phyloP scores from a whole-genome alignment of 1,284 basidiomycete species.

The Ganoderma leucocontextum region DNA sequence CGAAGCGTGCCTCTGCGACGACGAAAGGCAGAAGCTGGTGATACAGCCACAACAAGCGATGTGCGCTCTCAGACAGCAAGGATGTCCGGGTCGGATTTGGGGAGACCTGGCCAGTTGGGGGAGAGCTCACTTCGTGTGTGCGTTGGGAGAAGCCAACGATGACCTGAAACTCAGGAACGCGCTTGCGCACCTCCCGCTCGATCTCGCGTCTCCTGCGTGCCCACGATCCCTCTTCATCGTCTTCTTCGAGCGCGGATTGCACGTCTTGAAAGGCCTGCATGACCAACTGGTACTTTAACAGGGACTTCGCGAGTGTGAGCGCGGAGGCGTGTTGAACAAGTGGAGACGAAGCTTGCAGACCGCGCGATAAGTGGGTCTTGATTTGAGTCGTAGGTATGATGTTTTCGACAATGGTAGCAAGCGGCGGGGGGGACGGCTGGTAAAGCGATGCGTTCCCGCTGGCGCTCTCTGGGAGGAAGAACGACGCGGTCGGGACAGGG shows the following conservation, averaged over 20 bases:
- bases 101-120: conserved; percentile 34
- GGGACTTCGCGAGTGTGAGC: conserved; percentile 73
- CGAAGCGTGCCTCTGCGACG: conserved; percentile 84
- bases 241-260: conserved; percentile 67
- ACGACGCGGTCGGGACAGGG: conserved; percentile 71
- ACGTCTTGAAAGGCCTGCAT: conserved; percentile 58
- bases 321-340: conserved; percentile 89
- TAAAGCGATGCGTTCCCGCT: conserved; percentile 50
- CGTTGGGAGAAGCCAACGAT: conserved; percentile 81
- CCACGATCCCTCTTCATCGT: conserved; percentile 74
- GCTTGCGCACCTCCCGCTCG: conserved; percentile 76
- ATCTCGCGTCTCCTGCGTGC: conserved; percentile 65
- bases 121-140: conserved; percentile 18
- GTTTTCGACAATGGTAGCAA: conserved; percentile 75
- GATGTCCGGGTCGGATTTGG: conserved; percentile 53
- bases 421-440: conserved; percentile 76
- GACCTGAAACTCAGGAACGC: conserved; percentile 87
- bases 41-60: conserved; percentile 87
- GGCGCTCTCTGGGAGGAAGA: conserved; percentile 55
- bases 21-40: conserved; percentile 78
- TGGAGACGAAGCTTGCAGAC: conserved; percentile 70
- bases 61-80: conserved; percentile 79
- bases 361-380: conserved; percentile 81
- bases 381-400: conserved; percentile 77
- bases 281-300: conserved; percentile 74